Evolutionary conservation across 1,284 basidiomycete genomes (phyloP), one percentile per base, ranked within the genome.

Genomic region (Ustilago lituana): DNA sequence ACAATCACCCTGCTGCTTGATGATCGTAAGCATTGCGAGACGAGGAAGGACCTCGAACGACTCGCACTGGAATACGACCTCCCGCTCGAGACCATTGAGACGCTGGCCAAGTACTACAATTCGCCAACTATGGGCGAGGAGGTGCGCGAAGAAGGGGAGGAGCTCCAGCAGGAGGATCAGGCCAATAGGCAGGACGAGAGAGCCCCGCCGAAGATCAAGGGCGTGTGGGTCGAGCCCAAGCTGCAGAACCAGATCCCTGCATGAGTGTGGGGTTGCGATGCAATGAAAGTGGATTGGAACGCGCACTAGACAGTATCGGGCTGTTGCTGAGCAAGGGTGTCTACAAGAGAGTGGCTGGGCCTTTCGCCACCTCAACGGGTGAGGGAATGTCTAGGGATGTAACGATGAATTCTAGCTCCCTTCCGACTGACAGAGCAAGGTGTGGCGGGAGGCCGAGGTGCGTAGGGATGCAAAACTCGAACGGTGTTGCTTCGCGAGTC

Each of bases 61-160:
- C 52, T 74, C 3, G 68, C 73, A 3, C 31, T 68, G 11, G 73
- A 72, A 26, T 74, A 72, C 62, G 73, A 74, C 35, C 54, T 74
- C 11, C 52, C 61, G 1, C 31, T 72, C 14, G 39, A 39, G 4
- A 55, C 58, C 19, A 68, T 74, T 39, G 62, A 66, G 45, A 24
- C 37, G 17, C 45, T 74, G 27, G 62, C 57, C 9, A 50, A 50
- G 27, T 64, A 63, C 56, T 61, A 63, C 56, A 74, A 68, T 54
- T 67, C 61, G 1, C 73, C 73, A 2, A 74, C 69, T 20, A 59
- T 74, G 54, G 68, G 68, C 26, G 72, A 71, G 15, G 55, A 72
- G 38, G 43, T 67, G 19, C 35, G 46, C n/a, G 64, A 72, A 19
- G 63, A 63, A 31, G 37, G 3, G 9, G 41, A 39, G 4, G 47